phyloP scores from a whole-genome alignment of 495 filamentous ascomycete species.

The Xylaria bambusicola region DNA sequence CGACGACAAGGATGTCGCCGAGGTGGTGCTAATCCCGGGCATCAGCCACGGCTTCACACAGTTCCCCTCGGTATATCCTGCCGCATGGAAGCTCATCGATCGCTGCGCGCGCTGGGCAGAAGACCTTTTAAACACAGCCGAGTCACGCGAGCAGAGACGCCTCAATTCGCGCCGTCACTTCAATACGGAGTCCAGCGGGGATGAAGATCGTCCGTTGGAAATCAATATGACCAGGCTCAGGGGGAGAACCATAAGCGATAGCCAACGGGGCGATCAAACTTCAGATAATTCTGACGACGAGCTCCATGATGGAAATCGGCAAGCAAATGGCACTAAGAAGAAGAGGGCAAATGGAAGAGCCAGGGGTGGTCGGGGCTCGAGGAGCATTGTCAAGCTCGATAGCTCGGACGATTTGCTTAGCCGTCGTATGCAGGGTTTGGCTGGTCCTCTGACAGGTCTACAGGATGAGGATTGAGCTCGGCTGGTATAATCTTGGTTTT shows the following conservation, averaged over 20 bases:
- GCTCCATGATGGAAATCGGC: constrained; percentile 4
- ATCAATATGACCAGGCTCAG: constrained; percentile 62
- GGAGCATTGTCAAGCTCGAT: constrained; percentile 70
- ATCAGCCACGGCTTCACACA: constrained; percentile 92
- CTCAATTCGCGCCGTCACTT: constrained; percentile 38
- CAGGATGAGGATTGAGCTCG: constrained; percentile 44
- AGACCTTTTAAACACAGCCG: constrained; percentile 61
- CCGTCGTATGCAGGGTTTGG: constrained; percentile 81
- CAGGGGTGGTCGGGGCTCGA: constrained; percentile 42
- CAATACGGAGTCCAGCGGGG: constrained; percentile 66
- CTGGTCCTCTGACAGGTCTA: constrained; percentile 74
- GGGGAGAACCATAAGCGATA: constrained; percentile 25
- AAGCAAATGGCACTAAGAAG: constrained; percentile 40
- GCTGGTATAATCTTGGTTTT: not conserved
- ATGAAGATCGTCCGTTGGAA: constrained; percentile 79
- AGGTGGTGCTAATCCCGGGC: constrained; percentile 81
- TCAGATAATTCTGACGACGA: constrained; percentile 19
- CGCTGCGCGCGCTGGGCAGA: constrained; percentile 76
- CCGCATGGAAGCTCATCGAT: constrained; percentile 79
- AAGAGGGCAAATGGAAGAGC: constrained; percentile 35
- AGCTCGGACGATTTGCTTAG: constrained; percentile 84
- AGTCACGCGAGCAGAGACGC: constrained; percentile 35
- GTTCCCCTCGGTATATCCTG: constrained; percentile 82
- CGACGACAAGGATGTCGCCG: constrained; percentile 74
- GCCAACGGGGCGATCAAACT: constrained; percentile 26